phyloP scores from a whole-genome alignment of 805 yeast genomes.

The Metschnikowia gelsemii region DNA sequence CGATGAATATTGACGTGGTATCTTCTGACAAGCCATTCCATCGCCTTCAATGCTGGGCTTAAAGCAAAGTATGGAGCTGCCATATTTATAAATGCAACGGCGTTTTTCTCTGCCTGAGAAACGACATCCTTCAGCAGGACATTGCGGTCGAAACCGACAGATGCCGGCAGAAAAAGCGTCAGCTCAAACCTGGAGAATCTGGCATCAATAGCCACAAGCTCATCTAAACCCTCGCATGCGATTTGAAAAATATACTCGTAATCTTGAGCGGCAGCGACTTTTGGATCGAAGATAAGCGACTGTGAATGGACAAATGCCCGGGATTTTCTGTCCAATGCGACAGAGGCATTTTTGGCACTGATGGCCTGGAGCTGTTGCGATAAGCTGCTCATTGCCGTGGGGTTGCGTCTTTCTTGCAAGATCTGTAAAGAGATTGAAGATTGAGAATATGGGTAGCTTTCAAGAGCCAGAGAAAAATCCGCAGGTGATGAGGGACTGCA shows the following conservation, averaged over 20 bases:
- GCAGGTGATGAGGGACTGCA: slow-evolving; percentile 11
- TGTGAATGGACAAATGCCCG: slow-evolving; percentile 85
- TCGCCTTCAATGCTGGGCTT: slow-evolving; percentile 73
- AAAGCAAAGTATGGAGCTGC: slow-evolving; percentile 75
- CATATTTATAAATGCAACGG: slow-evolving; percentile 70
- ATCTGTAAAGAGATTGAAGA: not conserved
- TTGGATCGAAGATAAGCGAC: slow-evolving; percentile 82
- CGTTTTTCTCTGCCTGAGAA: slow-evolving; percentile 69
- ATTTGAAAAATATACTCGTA: slow-evolving; percentile 74
- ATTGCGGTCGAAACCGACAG: slow-evolving; percentile 75
- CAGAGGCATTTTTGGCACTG: slow-evolving; percentile 60
- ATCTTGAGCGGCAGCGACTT: slow-evolving; percentile 92
- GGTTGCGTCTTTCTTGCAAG: not conserved
- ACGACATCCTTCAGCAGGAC: slow-evolving; percentile 78
- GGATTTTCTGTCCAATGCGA: slow-evolving; percentile 80
- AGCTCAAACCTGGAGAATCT: slow-evolving; percentile 67
- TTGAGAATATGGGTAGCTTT: too few relatives aligned
- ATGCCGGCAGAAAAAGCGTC: slow-evolving; percentile 79
- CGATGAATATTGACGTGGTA: slow-evolving; percentile 81
- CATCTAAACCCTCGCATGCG: slow-evolving; percentile 73
- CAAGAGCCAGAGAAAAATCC: not conserved
- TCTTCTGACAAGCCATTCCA: slow-evolving; percentile 94
- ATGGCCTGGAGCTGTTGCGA: slow-evolving; percentile 80
- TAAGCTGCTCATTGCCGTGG: slow-evolving; percentile 52
- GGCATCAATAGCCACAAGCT: slow-evolving; percentile 68